phyloP scores from a whole-genome alignment of 345 rosid genomes.

The Excoecaria agallocha region DNA sequence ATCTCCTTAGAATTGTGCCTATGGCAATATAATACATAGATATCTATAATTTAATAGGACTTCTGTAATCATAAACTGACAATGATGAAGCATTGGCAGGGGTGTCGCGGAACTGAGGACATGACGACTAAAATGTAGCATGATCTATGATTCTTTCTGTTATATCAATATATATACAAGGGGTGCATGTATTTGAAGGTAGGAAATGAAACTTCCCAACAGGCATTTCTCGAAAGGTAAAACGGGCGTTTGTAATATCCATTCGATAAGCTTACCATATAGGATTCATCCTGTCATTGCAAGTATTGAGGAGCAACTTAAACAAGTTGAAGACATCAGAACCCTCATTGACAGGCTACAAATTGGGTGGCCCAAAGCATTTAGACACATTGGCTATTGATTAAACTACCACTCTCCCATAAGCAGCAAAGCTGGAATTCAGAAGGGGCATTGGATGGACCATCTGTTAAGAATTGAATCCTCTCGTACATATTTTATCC shows the following conservation, averaged over 20 bases:
- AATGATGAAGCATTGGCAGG: no score
- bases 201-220: background rate
- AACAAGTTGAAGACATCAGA: constrained; percentile 24
- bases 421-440: background rate
- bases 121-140: no score
- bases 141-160: no score
- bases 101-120: no score
- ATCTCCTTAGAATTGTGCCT: no score
- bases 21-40: no score
- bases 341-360: background rate
- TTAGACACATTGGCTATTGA: background rate
- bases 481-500: no score
- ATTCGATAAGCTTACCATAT: constrained; percentile 40
- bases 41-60: no score
- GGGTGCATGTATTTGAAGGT: background rate
- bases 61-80: no score
- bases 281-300: constrained; percentile 32
- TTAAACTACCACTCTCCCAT: background rate
- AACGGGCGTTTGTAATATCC: constrained; percentile 14
- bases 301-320: constrained; percentile 35
- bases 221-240: background rate
- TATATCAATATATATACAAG: background rate
- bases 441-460: constrained; percentile 6
- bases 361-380: background rate
- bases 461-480: background rate